These are phyloP conservation scores for Psilocybe cubensis DNA, from an alignment of 768 basidiomycete genomes.

Conservation along the genomic window DNA sequence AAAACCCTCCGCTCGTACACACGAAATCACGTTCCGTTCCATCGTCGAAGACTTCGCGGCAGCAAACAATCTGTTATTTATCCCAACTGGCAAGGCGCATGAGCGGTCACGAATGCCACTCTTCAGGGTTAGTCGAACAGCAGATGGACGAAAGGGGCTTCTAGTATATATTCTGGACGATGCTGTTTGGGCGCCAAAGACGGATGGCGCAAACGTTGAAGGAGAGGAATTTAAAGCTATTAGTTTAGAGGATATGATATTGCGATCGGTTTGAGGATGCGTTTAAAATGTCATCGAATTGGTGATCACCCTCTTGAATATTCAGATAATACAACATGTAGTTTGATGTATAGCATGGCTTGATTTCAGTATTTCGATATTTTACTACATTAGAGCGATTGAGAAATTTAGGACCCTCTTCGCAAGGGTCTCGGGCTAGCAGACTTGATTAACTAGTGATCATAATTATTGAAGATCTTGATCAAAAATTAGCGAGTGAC, in stretches of 20 bases:
- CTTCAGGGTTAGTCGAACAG: slow-evolving; percentile 77
- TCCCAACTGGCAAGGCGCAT: slow-evolving; percentile 87
- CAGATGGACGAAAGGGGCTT: slow-evolving; percentile 85
- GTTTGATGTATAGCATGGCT: no score
- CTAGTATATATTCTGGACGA: slow-evolving; percentile 91
- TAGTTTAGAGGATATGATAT: slow-evolving; percentile 87
- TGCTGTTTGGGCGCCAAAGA: slow-evolving; percentile 83
- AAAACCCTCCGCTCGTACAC: slow-evolving; percentile 53
- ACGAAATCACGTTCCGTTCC: slow-evolving; percentile 91
- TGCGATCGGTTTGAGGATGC: slow-evolving; percentile 44
- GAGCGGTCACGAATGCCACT: slow-evolving; percentile 87
- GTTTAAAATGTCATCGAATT: no score
- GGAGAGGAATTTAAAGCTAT: slow-evolving; percentile 75
- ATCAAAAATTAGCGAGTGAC: no score
- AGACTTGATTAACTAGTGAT: no score
- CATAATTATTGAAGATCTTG: no score
- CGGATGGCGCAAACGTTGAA: slow-evolving; percentile 45
- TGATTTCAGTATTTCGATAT: no score
- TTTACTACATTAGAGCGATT: no score
- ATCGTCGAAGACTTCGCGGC: slow-evolving; percentile 93
- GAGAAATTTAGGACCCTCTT: no score
- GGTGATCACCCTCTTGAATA: no score
- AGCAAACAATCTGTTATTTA: slow-evolving; percentile 83
- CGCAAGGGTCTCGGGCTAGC: no score
- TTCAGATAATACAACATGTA: no score